phyloP scores from a whole-genome alignment of 2,329 filamentous ascomycete species.

The Curvularia spicifera region DNA sequence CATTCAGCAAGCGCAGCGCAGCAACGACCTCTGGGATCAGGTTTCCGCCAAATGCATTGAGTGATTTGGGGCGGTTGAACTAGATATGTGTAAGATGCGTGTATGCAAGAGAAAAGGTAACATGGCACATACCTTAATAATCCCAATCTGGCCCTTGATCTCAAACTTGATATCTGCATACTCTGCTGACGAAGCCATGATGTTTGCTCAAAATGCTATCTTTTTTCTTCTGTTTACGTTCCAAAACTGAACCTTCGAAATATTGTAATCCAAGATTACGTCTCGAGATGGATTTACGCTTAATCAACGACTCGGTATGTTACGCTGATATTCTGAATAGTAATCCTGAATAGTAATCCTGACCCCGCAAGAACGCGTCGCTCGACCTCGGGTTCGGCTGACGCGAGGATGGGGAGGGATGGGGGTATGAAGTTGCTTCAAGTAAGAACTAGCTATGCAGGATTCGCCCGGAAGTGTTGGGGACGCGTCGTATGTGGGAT shows the following conservation, averaged over 20 bases:
- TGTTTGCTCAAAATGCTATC: slow-evolving; percentile 1
- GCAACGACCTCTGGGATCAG: slow-evolving; percentile 53
- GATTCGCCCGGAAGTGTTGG: not conserved
- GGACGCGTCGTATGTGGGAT: not conserved
- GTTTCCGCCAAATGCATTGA: slow-evolving; percentile 58
- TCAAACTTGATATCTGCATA: slow-evolving; percentile 55
- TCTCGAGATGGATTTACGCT: not conserved
- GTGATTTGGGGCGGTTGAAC: slow-evolving; percentile 58
- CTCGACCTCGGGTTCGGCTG: not conserved
- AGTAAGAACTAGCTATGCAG: not conserved
- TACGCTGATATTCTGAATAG: not conserved
- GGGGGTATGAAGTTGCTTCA: not conserved
- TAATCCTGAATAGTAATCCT: not conserved
- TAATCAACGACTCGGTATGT: not conserved
- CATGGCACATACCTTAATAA: slow-evolving; percentile 51
- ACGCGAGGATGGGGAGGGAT: not conserved
- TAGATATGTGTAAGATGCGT: not conserved
- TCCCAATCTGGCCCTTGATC: slow-evolving; percentile 54
- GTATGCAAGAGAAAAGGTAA: not conserved
- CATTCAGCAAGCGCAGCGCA: slow-evolving; percentile 54
- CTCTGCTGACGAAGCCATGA: slow-evolving; percentile 29
- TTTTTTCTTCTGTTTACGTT: not conserved
- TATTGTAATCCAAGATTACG: not conserved
- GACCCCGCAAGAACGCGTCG: not conserved
- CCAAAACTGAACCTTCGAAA: not conserved